Conservation (phyloP, 1,284 basidiomycete genomes). For the Neolentinus lepideus region DNA sequence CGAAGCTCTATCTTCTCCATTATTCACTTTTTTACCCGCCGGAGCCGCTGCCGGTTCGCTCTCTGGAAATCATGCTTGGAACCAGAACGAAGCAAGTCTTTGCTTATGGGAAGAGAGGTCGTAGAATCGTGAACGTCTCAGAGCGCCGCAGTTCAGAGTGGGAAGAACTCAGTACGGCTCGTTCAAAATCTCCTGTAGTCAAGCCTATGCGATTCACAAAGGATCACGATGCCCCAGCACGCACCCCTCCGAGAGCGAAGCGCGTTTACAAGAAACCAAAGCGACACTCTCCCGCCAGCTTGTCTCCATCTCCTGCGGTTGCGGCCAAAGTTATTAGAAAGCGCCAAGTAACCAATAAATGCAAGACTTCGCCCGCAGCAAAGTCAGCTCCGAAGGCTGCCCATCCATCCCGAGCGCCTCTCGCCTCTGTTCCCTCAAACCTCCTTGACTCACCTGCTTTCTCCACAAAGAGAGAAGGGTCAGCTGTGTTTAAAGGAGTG, state of each 20-base stretch:
- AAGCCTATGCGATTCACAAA: conserved; percentile 21
- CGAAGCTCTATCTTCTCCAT: no score
- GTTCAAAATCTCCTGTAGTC: conserved; percentile 16
- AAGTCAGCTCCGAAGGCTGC: conserved; percentile 13
- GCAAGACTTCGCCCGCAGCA: conserved; percentile 14
- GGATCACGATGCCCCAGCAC: background rate
- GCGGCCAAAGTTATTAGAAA: background rate
- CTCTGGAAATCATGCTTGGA: conserved; percentile 33
- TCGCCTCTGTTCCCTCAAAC: conserved; percentile 33
- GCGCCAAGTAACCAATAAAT: conserved; percentile 1
- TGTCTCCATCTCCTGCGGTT: conserved; percentile 4
- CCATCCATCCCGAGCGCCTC: conserved; percentile 30
- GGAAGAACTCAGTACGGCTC: background rate
- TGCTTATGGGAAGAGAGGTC: conserved; percentile 59
- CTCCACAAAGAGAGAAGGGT: conserved; percentile 21
- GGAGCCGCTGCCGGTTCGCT: background rate
- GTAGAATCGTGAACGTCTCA: conserved; percentile 52
- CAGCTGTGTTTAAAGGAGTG: conserved; percentile 18
- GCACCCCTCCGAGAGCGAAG: conserved; percentile 7
- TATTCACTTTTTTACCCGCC: no score
- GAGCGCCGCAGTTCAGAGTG: conserved; percentile 23
- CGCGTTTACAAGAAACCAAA: conserved; percentile 4
- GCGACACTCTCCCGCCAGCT: conserved; percentile 6
- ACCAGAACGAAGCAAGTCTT: conserved; percentile 62
- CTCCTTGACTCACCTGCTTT: conserved; percentile 32